Evolutionary conservation across 208 protist genomes (phyloP).

Genomic region (Trypanosoma lewisi): DNA sequence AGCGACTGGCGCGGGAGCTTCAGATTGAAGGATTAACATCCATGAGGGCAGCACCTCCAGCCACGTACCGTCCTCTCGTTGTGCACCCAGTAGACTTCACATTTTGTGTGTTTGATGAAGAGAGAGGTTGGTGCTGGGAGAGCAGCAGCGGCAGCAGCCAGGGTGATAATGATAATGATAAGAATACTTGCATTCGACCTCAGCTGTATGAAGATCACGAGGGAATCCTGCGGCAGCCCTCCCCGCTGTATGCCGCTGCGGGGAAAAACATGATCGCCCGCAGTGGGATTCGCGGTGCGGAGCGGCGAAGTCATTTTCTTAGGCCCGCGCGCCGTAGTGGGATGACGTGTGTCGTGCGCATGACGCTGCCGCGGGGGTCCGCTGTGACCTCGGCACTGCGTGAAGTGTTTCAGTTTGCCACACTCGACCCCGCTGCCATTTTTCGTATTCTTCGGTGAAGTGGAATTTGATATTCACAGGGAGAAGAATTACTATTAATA

Average conservation of each 20-base stretch:
- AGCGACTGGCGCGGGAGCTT: slow-evolving; percentile 47
- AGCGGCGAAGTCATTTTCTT: slow-evolving; percentile 59
- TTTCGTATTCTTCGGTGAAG: slow-evolving; percentile 29
- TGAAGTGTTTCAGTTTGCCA: slow-evolving; percentile 73
- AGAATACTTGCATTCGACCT: slow-evolving; percentile 31
- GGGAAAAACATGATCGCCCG: slow-evolving; percentile 65
- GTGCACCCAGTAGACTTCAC: slow-evolving; percentile 29
- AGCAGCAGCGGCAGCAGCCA: too few relatives aligned
- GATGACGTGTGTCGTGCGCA: slow-evolving; percentile 65
- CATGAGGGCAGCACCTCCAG: slow-evolving; percentile 52
- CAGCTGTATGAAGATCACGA: slow-evolving; percentile 71
- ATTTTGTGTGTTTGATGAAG: slow-evolving; percentile 66
- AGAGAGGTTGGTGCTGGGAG: slow-evolving; percentile 77
- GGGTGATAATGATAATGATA: too few relatives aligned
- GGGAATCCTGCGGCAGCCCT: slow-evolving; percentile 59
- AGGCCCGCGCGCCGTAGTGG: slow-evolving; percentile 66
- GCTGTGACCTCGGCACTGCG: slow-evolving; percentile 65
- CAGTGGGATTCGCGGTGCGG: slow-evolving; percentile 52
- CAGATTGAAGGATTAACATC: slow-evolving; percentile 46
- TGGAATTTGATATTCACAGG: neutral
- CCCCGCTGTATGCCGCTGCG: slow-evolving; percentile 45
- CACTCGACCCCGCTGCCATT: slow-evolving; percentile 64
- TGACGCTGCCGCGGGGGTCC: slow-evolving; percentile 61
- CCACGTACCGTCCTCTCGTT: slow-evolving; percentile 62
- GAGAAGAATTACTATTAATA: neutral